Percentiles rank a stretch among this genome's conserved stretches.
phyloP scores from a whole-genome alignment of 169 alveolate species.

The Cryptosporidium xiaoi region DNA sequence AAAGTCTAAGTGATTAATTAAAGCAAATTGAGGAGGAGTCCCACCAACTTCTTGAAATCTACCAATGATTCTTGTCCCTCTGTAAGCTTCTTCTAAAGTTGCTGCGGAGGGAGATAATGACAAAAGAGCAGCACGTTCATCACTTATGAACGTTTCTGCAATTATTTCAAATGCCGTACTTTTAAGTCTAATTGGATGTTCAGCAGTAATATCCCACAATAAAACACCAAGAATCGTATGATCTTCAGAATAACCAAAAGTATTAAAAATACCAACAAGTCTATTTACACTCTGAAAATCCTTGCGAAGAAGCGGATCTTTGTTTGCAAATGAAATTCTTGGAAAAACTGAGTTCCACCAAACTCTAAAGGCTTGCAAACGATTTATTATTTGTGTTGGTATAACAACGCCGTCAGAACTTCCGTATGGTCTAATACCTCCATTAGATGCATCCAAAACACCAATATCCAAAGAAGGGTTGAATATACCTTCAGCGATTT shows the following conservation, averaged over 20 bases:
- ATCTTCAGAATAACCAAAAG: not conserved
- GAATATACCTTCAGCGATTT: conserved; percentile 5
- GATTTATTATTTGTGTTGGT: conserved; percentile 22
- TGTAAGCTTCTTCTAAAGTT: conserved; percentile 17
- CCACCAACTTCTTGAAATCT: not conserved
- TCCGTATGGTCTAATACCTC: not conserved
- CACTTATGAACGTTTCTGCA: not conserved
- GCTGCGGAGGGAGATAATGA: not conserved
- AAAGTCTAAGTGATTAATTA: not conserved
- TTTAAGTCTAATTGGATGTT: conserved; percentile 3
- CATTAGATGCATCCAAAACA: conserved; percentile 1
- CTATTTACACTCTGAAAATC: conserved; percentile 8
- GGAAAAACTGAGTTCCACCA: conserved; percentile 41
- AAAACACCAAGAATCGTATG: not conserved
- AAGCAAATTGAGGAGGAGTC: not conserved
- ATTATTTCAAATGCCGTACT: not conserved
- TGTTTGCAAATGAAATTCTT: conserved; percentile 2
- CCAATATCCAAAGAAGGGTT: conserved; percentile 28
- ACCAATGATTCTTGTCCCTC: conserved; percentile 21
- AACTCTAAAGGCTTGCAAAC: conserved; percentile 71
- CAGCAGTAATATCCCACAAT: not conserved
- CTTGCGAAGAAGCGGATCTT: conserved; percentile 11
- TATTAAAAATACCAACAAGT: conserved; percentile 5
- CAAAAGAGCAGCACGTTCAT: not conserved
- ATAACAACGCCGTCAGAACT: not conserved